phyloP scores from a whole-genome alignment of 345 rosid species.

The Kernera saxatilis region DNA sequence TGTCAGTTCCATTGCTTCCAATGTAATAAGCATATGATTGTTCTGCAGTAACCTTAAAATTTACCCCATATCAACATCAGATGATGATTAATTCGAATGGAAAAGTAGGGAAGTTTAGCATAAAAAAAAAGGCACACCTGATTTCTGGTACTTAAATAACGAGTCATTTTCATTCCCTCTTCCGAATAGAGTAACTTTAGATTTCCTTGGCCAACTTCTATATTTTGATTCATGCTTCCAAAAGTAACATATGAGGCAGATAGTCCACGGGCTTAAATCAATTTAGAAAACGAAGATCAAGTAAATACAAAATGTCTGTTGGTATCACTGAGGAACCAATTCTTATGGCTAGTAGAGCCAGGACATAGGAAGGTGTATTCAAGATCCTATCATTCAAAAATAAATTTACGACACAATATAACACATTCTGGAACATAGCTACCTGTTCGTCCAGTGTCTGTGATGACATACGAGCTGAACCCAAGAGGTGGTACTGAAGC shows the following conservation, averaged over 20 bases:
- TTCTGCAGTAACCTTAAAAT: conserved; percentile 49
- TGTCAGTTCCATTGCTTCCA: conserved; percentile 84
- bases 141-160: conserved; percentile 46
- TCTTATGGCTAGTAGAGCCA: not conserved
- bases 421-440: conserved; percentile 18
- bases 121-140: conserved; percentile 36
- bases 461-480: conserved; percentile 70
- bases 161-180: conserved; percentile 53
- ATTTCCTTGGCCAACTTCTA: conserved; percentile 82
- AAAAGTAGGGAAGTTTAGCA: not conserved
- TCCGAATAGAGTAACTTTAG: conserved; percentile 56
- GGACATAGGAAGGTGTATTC: not conserved
- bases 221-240: conserved; percentile 34
- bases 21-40: conserved; percentile 77
- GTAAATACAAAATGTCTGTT: not conserved
- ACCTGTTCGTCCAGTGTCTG: conserved; percentile 62
- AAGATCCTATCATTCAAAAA: conserved; percentile 2
- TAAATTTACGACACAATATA: not conserved
- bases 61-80: conserved; percentile 23
- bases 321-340: not conserved
- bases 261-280: conserved; percentile 40
- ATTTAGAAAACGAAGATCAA: conserved; percentile 8
- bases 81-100: not conserved
- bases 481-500: conserved; percentile 91
- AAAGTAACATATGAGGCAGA: conserved; percentile 44